phyloP scores from a whole-genome alignment of 306 rosid genomes.

The Hippophae rhamnoides region DNA sequence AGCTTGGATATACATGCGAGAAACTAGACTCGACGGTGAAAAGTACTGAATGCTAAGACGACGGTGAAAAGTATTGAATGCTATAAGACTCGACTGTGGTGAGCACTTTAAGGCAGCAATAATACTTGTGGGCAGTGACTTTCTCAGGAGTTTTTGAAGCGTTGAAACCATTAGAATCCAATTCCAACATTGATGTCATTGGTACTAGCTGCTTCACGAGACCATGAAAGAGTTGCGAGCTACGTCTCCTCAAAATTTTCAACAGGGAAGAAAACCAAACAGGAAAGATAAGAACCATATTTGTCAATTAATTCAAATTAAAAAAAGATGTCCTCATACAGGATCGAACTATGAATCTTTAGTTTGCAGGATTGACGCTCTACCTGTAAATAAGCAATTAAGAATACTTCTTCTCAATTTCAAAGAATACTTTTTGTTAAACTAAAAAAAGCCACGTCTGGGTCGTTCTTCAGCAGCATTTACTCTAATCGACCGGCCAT shows the following conservation, averaged over 20 bases:
- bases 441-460: constrained; percentile 37
- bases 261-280: too few species aligned
- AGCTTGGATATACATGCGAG: constrained; percentile 36
- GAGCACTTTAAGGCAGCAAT: constrained; percentile 20
- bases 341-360: too few species aligned
- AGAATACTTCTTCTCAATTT: too few species aligned
- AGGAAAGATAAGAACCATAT: too few species aligned
- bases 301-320: too few species aligned
- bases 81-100: constrained; percentile 12
- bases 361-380: too few species aligned
- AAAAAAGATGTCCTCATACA: too few species aligned
- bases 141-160: constrained; percentile 44
- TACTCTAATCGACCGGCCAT: constrained; percentile 70
- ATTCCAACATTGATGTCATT: too few species aligned
- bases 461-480: constrained; percentile 71
- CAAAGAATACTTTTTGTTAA: neutral
- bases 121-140: constrained; percentile 23
- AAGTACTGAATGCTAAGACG: neutral
- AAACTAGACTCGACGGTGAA: constrained; percentile 14
- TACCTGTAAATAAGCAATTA: too few species aligned
- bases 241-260: too few species aligned
- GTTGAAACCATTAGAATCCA: constrained; percentile 46
- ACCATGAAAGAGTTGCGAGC: too few species aligned
- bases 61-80: constrained; percentile 1
- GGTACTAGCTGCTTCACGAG: too few species aligned